A percentile compares a stretch with the other conserved stretches of the same genome.
phyloP scores from a whole-genome alignment of 345 rosid species.

The Lepidium aucheri region DNA sequence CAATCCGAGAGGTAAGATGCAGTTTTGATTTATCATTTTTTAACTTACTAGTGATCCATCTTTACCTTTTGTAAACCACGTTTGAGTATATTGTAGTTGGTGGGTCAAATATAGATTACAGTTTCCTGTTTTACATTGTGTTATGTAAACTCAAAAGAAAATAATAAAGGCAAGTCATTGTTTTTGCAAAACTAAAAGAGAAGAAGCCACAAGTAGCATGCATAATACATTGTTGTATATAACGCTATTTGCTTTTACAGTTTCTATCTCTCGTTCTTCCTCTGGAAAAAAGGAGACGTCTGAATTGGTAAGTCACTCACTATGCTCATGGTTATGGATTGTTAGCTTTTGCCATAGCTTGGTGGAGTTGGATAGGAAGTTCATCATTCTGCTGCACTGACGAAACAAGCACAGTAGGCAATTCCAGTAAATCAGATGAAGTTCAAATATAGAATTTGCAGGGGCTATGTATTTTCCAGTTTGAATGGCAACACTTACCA shows the following conservation, averaged over 20 bases:
- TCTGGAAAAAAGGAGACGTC: not conserved
- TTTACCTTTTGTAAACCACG: not conserved
- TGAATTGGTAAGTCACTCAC: slow-evolving; percentile 2
- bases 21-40: slow-evolving; percentile 6
- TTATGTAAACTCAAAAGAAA: not conserved
- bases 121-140: slow-evolving; percentile 5
- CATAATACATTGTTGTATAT: not conserved
- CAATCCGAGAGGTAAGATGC: slow-evolving; percentile 5
- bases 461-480: not conserved
- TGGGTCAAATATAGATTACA: not conserved
- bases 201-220: not conserved
- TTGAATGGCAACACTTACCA: slow-evolving; percentile 37
- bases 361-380: slow-evolving; percentile 42
- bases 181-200: not conserved
- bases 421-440: slow-evolving; percentile 3
- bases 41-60: not conserved
- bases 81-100: slow-evolving; percentile 5
- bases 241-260: not conserved
- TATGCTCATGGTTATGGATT: slow-evolving; percentile 46
- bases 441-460: not conserved
- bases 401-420: slow-evolving; percentile 13
- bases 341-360: slow-evolving; percentile 46
- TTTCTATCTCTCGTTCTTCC: not conserved
- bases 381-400: slow-evolving; percentile 48
- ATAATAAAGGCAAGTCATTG: slow-evolving; percentile 2